Conservation (phyloP, 257 asterid genomes). For the Plantago major region DNA sequence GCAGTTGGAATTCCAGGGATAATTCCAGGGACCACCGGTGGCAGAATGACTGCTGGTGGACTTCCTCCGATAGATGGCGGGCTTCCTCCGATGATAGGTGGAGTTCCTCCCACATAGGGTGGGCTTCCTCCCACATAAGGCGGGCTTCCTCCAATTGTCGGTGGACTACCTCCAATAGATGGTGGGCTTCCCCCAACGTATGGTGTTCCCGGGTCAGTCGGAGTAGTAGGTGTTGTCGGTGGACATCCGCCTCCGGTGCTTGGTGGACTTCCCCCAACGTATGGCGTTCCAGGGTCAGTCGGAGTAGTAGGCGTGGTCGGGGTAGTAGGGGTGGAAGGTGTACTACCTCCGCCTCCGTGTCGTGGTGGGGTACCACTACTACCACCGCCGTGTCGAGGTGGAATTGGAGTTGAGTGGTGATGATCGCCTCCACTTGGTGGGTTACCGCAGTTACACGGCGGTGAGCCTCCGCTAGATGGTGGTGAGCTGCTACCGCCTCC, state of each 20-base stretch:
- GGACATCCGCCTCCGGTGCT: background rate
- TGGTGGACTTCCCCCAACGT: background rate
- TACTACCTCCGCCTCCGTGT: no score
- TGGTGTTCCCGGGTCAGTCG: conserved; percentile 1
- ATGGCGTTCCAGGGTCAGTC: background rate
- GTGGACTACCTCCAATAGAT: conserved; percentile 24
- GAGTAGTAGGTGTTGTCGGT: conserved; percentile 35
- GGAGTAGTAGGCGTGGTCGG: conserved; percentile 44
- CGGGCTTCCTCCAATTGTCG: conserved; percentile 11
- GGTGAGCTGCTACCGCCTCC: conserved; percentile 23
- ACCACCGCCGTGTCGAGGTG: conserved; percentile 40
- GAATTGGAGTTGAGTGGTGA: conserved; percentile 39
- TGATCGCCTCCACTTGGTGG: conserved; percentile 59
- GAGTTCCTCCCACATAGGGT: background rate
- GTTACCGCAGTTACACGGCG: conserved; percentile 64
- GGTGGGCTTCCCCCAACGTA: conserved; percentile 14
- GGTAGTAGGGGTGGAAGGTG: conserved; percentile 33
- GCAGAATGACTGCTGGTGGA: conserved; percentile 24
- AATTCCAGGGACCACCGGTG: conserved; percentile 30
- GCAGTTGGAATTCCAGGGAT: conserved; percentile 41
- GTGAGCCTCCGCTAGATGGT: conserved; percentile 33
- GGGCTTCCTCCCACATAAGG: conserved; percentile 2
- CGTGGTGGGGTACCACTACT: conserved; percentile 36
- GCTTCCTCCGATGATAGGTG: no score
- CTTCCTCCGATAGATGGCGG: conserved; percentile 21